Evolutionary conservation across 2,329 filamentous ascomycete genomes (phyloP).

Genomic region (Aschersonia sp.): DNA sequence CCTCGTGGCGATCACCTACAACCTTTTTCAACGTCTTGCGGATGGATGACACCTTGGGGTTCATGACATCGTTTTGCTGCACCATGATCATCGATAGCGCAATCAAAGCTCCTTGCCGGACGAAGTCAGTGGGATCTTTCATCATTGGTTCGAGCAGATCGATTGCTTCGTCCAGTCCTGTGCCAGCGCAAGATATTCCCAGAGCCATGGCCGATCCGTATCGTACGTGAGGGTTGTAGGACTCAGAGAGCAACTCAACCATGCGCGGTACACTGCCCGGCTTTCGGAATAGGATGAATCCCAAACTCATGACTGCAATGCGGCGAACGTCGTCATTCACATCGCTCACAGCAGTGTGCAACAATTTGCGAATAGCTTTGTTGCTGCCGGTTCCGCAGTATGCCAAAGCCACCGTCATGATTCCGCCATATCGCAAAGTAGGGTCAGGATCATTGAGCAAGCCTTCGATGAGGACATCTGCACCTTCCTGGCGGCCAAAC

Average conservation of each 20-base stretch:
- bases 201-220: constrained; percentile 98
- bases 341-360: constrained; percentile 94
- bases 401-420: constrained; percentile 94
- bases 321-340: constrained; percentile 95
- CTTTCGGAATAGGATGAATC: constrained; percentile 97
- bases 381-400: constrained; percentile 98
- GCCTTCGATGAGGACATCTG: constrained; percentile 86
- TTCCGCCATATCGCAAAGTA: constrained; percentile 87
- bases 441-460: constrained; percentile 88
- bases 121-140: constrained; percentile 97
- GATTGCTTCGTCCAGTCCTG: constrained; percentile 88
- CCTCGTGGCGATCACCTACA: constrained; percentile 85
- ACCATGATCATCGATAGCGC: constrained; percentile 95
- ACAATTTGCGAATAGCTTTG: constrained; percentile 89
- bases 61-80: constrained; percentile 98
- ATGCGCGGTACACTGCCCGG: constrained; percentile 93
- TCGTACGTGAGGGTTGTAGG: constrained; percentile 95
- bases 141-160: constrained; percentile 97
- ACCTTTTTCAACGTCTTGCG: constrained; percentile 92
- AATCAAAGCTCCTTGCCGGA: constrained; percentile 90
- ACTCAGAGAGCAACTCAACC: constrained; percentile 95
- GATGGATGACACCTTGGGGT: constrained; percentile 83
- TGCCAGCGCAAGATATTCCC: constrained; percentile 94
- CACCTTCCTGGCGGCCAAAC: constrained; percentile 89
- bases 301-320: constrained; percentile 92